Evolutionary conservation across 352 stramenopile species (phyloP).

Genomic region (Pythium aristosporum): DNA sequence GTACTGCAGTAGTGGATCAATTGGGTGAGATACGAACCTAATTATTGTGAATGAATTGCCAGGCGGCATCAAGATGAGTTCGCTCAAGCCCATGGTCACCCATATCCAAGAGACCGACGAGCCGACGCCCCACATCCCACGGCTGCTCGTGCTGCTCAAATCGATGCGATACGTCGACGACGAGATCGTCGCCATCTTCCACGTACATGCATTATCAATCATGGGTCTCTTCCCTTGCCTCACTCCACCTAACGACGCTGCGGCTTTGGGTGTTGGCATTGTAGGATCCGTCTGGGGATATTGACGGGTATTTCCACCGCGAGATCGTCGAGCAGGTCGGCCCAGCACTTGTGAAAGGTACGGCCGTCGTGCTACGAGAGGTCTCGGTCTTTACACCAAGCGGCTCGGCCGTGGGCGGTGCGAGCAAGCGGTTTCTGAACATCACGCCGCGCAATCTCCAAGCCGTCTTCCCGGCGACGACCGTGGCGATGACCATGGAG

Average conservation of each 20-base stretch:
- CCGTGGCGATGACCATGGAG: slow-evolving; percentile 28
- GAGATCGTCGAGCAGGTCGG: slow-evolving; percentile 75
- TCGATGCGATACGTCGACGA: slow-evolving; percentile 82
- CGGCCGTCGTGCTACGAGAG: slow-evolving; percentile 58
- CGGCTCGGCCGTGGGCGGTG: slow-evolving; percentile 41
- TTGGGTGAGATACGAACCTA: no score
- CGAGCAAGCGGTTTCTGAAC: slow-evolving; percentile 67
- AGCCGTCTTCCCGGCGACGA: slow-evolving; percentile 46
- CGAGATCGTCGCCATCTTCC: slow-evolving; percentile 74
- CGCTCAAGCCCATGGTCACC: slow-evolving; percentile 54
- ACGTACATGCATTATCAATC: slow-evolving; percentile 36
- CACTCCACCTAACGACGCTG: not conserved
- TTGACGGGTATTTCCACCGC: slow-evolving; percentile 81
- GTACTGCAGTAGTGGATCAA: not conserved
- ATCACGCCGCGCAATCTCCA: slow-evolving; percentile 66
- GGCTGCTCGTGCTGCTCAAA: slow-evolving; percentile 77
- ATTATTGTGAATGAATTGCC: not conserved
- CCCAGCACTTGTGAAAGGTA: slow-evolving; percentile 45
- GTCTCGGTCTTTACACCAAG: slow-evolving; percentile 69
- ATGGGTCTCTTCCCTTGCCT: not conserved
- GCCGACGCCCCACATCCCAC: slow-evolving; percentile 48
- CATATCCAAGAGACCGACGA: slow-evolving; percentile 66
- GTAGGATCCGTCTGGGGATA: slow-evolving; percentile 73
- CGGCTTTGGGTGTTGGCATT: not conserved
- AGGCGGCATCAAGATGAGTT: slow-evolving; percentile 71